These are phyloP conservation scores for Xylaria sp. DNA, from an alignment of 2,329 filamentous ascomycete genomes.

Conservation along the genomic window DNA sequence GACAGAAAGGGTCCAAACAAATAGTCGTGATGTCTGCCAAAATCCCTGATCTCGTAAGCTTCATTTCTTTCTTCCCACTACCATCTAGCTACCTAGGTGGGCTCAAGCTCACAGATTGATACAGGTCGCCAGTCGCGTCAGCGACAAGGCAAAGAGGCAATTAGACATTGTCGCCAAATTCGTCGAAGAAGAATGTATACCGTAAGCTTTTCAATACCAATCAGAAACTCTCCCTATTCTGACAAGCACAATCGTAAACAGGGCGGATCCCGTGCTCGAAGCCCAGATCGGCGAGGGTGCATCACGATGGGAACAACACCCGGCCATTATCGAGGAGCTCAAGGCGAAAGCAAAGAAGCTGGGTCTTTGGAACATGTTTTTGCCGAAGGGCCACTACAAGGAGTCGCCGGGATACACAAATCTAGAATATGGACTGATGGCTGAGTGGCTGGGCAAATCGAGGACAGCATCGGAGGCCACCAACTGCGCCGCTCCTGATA, in stretches of 20 bases:
- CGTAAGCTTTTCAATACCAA: conserved; percentile 60
- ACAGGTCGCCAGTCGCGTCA: conserved; percentile 71
- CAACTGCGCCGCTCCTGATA: conserved; percentile 92
- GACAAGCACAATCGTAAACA: conserved; percentile 48
- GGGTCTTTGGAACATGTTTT: conserved; percentile 98
- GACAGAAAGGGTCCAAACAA: conserved; percentile 21
- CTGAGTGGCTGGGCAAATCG: conserved; percentile 92
- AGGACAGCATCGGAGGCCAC: conserved; percentile 84
- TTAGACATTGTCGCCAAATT: conserved; percentile 93
- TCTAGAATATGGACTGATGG: conserved; percentile 97
- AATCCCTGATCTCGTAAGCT: conserved; percentile 49
- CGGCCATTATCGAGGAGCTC: conserved; percentile 85
- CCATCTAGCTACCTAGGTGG: neutral
- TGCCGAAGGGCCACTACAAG: conserved; percentile 93
- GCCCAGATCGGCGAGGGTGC: conserved; percentile 83
- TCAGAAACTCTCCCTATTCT: conserved; percentile 32
- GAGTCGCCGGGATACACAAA: conserved; percentile 95
- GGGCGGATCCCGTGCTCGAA: conserved; percentile 81
- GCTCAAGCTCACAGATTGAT: conserved; percentile 34
- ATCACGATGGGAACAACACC: conserved; percentile 82
- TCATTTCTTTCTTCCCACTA: conserved; percentile 20
- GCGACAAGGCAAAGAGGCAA: conserved; percentile 84
- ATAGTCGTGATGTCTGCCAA: conserved; percentile 45
- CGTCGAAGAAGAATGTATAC: conserved; percentile 94
- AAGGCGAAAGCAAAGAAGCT: conserved; percentile 85